Base-by-base conservation (phyloP, 1,284 basidiomycete genomes). In the Porodaedalea pini region DNA sequence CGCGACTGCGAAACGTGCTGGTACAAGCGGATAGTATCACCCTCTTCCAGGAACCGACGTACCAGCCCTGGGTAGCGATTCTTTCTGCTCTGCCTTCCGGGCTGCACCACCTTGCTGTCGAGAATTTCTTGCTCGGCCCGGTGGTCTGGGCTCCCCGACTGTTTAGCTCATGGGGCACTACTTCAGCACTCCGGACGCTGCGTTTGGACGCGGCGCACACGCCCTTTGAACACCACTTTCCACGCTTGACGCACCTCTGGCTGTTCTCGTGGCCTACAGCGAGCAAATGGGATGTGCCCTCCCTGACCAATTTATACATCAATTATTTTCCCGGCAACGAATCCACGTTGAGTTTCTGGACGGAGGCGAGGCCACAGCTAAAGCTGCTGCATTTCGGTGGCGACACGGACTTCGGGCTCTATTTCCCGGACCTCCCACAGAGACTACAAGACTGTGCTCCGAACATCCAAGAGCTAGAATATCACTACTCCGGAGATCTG, bases 371-470 rank as follows among this genome's bases (percentile, higher is more conserved):
- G 7, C 23, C 39, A 8, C 31, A 27, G 11, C 21, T 54, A 15
- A 32, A 54, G 31, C 41, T 54, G 2, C 29, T 54, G 3, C 53
- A 54, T 45, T 47, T 54, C 27, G 53, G 53, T 21, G 31, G 40
- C 23, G 53, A 54, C 17, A 54, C 53, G 4, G 53, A 54, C n/a
- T 47, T 54, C 17, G 53, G 53, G 23, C 32, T 54, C n/a, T 54
- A 54, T 19, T 45, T 31, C 31, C 41, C 53, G 10, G 53, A 54
- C 15, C 41, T 54, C 27, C 53, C 53, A 8, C 32, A 23, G 19
- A 40, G 53, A 44, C 7, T 47, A 19, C 25, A 32, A 2, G 13
- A 21, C 2, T 47, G 10, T 27, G n/a, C 41, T 2, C 53, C 53
- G 23, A 54, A 32, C 17, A 6, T 54, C 15, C n/a, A 37, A 34